A percentile compares a stretch with the other conserved stretches of the same genome.
These are phyloP conservation scores for Erodium maritimum DNA, from an alignment of 345 rosid genomes.

Conservation along the genomic window DNA sequence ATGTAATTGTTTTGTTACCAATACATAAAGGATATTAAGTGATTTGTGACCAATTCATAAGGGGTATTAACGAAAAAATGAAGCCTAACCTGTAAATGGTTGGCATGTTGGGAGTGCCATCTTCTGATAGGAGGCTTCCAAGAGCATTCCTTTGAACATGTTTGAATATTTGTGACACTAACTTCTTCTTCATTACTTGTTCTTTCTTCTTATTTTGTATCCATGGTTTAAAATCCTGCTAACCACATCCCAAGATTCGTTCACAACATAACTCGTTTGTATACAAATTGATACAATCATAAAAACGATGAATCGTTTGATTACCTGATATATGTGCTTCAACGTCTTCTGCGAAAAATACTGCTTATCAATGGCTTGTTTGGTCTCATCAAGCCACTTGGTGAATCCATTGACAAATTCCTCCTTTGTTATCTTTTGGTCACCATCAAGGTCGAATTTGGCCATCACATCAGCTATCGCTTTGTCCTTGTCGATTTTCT, in stretches of 20 bases:
- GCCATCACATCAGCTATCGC: conserved; percentile 20
- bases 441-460: conserved; percentile 22
- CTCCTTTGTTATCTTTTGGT: conserved; percentile 17
- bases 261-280: too few species aligned
- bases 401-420: conserved; percentile 19
- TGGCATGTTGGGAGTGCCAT: conserved; percentile 19
- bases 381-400: conserved; percentile 22
- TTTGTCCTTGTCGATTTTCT: conserved; percentile 8
- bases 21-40: too few species aligned
- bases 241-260: background rate
- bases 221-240: conserved; percentile 19
- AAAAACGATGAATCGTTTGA: background rate
- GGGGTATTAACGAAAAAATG: too few species aligned
- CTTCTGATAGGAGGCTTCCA: conserved; percentile 15
- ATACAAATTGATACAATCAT: background rate
- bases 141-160: conserved; percentile 10
- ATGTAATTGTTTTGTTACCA: too few species aligned
- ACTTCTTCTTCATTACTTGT: conserved; percentile 15
- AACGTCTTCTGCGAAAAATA: conserved; percentile 3
- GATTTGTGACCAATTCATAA: too few species aligned
- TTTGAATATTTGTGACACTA: conserved; percentile 13
- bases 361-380: conserved; percentile 6
- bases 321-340: conserved; percentile 11
- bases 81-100: conserved; percentile 12
- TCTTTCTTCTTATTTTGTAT: conserved; percentile 23